phyloP scores from a whole-genome alignment of 768 basidiomycete species.

The Psilocybe cubensis region DNA sequence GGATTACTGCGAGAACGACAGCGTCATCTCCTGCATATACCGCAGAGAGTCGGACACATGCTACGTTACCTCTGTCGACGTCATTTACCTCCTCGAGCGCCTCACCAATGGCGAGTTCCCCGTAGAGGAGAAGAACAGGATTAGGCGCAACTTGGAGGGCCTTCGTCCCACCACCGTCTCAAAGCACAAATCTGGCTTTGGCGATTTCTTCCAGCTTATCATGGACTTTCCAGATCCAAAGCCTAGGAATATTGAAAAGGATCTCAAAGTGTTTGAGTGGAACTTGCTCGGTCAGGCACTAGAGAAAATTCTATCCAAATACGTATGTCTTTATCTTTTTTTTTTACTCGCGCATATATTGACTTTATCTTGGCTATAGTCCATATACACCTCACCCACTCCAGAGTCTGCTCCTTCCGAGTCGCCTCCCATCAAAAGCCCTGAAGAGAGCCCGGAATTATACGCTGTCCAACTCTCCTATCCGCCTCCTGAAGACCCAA shows the following conservation, averaged over 20 bases:
- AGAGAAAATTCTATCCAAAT: conserved; percentile 84
- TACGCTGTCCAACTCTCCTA: conserved; percentile 30
- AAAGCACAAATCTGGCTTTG: conserved; percentile 79
- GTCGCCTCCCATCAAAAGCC: conserved; percentile 32
- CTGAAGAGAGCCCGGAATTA: conserved; percentile 31
- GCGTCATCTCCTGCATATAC: conserved; percentile 95
- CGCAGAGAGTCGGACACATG: conserved; percentile 75
- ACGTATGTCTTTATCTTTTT: conserved; percentile 50
- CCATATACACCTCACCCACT: conserved; percentile 47
- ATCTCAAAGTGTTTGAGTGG: conserved; percentile 90
- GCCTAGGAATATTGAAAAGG: conserved; percentile 97
- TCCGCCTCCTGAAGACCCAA: conserved; percentile 24
- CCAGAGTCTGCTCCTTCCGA: conserved; percentile 36
- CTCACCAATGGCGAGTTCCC: conserved; percentile 78
- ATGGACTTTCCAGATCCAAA: conserved; percentile 96
- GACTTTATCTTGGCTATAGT: conserved; percentile 34
- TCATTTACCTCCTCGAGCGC: conserved; percentile 89
- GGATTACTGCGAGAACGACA: conserved; percentile 73
- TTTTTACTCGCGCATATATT: not conserved
- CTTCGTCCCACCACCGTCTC: conserved; percentile 89
- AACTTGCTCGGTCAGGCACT: conserved; percentile 67
- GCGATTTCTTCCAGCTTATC: conserved; percentile 92
- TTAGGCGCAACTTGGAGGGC: conserved; percentile 92
- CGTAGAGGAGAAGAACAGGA: conserved; percentile 96
- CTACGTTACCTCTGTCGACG: conserved; percentile 94